phyloP scores from a whole-genome alignment of 2,329 filamentous ascomycete genomes.

The Penicillium sp. region DNA sequence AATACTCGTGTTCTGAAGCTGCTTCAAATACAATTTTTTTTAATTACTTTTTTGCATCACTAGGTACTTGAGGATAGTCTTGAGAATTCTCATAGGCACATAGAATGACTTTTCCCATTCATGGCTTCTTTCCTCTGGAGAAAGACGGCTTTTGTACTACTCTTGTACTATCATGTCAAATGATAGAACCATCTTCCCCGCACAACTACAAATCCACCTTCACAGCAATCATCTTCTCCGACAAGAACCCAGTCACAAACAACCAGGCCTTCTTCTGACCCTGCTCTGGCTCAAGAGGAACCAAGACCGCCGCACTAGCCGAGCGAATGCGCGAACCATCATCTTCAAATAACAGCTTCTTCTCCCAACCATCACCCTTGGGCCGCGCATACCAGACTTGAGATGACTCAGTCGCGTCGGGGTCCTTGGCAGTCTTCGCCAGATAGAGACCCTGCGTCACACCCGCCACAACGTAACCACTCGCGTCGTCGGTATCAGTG shows the following conservation, averaged over 20 bases:
- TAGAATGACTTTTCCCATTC: neutral
- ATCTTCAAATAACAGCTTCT: conserved; percentile 56
- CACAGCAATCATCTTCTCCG: conserved; percentile 50
- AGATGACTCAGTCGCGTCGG: conserved; percentile 39
- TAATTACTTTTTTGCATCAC: neutral
- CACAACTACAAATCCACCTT: conserved; percentile 49
- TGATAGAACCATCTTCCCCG: neutral
- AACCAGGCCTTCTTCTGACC: conserved; percentile 53
- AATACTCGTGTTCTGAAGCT: no score
- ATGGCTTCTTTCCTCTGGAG: neutral
- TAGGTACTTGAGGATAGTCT: neutral
- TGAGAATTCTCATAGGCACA: neutral
- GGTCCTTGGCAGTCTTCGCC: conserved; percentile 28
- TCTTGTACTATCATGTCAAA: neutral
- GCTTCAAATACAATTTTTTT: neutral
- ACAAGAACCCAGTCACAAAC: conserved; percentile 57
- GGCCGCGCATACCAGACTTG: conserved; percentile 49
- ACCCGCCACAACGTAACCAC: conserved; percentile 55
- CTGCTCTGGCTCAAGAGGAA: conserved; percentile 52
- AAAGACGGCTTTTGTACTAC: neutral
- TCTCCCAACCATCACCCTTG: conserved; percentile 41
- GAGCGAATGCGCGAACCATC: conserved; percentile 53
- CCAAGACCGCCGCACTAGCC: conserved; percentile 53
- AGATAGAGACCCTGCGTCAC: conserved; percentile 45
- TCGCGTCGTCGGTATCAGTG: conserved; percentile 45